Percentiles rank a stretch among this genome's conserved stretches.
These are phyloP conservation scores for Acacia confusa DNA, from an alignment of 306 rosid species.

Conservation along the genomic window DNA sequence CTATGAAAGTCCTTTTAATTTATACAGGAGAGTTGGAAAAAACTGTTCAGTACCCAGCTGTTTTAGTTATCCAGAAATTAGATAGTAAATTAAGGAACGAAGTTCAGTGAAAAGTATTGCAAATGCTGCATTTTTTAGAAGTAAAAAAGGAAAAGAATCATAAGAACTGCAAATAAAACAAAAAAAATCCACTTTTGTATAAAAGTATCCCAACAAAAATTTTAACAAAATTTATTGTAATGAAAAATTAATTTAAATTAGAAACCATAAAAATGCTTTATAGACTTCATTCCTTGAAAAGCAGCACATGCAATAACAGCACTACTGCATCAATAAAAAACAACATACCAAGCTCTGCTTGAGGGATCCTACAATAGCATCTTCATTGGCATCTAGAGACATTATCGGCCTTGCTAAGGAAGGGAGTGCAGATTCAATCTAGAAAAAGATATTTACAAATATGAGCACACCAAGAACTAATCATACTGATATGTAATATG, in stretches of 20 bases:
- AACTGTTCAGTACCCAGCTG: neutral
- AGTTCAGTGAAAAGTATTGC: neutral
- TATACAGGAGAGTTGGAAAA: neutral
- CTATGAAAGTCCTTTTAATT: neutral
- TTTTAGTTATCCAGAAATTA: constrained; percentile 6
- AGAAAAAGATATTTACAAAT: constrained; percentile 23
- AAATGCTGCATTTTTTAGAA: neutral
- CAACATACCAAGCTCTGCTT: constrained; percentile 90
- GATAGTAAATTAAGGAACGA: neutral
- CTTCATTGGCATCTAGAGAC: constrained; percentile 99
- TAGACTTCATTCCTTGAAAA: constrained; percentile 20
- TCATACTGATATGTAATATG: too few relatives aligned
- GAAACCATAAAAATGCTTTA: neutral
- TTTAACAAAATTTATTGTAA: neutral
- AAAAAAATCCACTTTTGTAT: neutral
- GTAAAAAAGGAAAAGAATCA: neutral
- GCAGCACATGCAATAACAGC: constrained; percentile 19
- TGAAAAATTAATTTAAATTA: neutral
- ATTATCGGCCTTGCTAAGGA: constrained; percentile 93
- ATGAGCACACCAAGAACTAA: neutral
- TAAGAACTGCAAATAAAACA: neutral
- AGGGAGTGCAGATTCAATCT: constrained; percentile 99
- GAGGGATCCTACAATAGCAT: constrained; percentile 87
- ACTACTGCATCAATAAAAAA: constrained; percentile 23
- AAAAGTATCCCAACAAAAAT: neutral